phyloP scores from a whole-genome alignment of 164 flowering plant species.

The Piper betle region DNA sequence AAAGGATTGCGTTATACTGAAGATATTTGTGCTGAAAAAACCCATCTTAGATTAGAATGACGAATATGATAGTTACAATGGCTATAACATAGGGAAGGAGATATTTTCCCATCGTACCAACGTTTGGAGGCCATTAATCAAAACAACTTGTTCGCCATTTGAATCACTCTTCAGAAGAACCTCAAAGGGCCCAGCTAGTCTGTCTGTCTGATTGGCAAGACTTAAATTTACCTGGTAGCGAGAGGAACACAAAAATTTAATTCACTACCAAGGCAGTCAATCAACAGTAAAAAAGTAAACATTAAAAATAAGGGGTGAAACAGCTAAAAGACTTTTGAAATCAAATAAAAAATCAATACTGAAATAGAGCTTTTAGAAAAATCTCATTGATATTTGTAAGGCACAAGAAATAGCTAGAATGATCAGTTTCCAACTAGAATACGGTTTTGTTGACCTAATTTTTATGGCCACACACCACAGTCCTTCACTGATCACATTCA shows the following conservation, averaged over 20 bases:
- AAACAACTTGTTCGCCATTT: constrained; percentile 46
- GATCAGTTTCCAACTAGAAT: not conserved
- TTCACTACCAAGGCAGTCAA: not conserved
- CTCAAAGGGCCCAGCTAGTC: constrained; percentile 74
- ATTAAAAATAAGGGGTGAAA: not conserved
- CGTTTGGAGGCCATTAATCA: constrained; percentile 71
- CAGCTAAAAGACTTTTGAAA: not conserved
- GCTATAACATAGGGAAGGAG: not conserved
- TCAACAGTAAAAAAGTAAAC: not conserved
- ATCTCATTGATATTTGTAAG: not conserved
- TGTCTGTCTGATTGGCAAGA: constrained; percentile 69
- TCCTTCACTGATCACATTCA: not conserved
- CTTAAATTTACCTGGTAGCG: constrained; percentile 46
- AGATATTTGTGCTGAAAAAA: too few species aligned
- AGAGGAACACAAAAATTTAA: too few species aligned
- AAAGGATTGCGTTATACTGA: too few species aligned
- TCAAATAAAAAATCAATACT: not conserved
- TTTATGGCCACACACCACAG: not conserved
- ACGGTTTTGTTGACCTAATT: too few species aligned
- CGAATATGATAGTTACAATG: too few species aligned
- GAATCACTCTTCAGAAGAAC: constrained; percentile 37
- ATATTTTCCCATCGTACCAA: constrained; percentile 34
- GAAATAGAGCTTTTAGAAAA: too few species aligned
- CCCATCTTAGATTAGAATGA: too few species aligned
- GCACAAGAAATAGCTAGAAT: not conserved